phyloP scores from a whole-genome alignment of 208 protist species.

The Acanthamoeba quina region DNA sequence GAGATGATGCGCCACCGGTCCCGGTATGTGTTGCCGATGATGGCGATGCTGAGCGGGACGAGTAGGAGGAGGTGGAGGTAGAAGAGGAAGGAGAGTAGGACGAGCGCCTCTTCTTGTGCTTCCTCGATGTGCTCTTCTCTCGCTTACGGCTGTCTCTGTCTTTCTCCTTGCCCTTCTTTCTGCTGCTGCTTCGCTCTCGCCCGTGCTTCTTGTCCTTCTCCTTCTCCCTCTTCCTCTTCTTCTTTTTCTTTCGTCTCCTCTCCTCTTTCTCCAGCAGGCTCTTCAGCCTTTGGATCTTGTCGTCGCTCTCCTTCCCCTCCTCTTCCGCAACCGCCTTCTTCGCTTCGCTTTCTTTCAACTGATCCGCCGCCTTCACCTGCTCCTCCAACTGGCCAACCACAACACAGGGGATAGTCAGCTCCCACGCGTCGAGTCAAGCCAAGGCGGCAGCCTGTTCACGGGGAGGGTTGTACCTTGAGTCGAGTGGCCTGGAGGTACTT shows the following conservation, averaged over 20 bases:
- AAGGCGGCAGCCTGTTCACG: not conserved
- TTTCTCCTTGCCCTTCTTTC: slow-evolving; percentile 64
- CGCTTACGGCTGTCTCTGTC: not conserved
- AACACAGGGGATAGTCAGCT: not conserved
- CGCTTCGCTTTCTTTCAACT: slow-evolving; percentile 5
- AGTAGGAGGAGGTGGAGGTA: not conserved
- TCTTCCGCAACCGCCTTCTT: slow-evolving; percentile 42
- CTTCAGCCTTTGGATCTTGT: slow-evolving; percentile 52
- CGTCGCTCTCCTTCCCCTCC: slow-evolving; percentile 26
- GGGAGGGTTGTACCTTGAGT: not conserved
- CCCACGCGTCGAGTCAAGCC: not conserved
- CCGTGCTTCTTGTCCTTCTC: slow-evolving; percentile 42
- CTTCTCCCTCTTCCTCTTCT: slow-evolving; percentile 67
- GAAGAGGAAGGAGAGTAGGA: not conserved
- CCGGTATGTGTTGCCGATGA: not conserved
- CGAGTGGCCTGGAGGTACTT: slow-evolving; percentile 58
- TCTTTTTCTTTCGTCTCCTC: slow-evolving; percentile 64
- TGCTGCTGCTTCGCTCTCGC: not conserved
- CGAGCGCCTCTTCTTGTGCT: not conserved
- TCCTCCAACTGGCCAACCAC: not conserved
- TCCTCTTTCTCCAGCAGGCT: slow-evolving; percentile 36
- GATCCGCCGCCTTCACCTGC: not conserved
- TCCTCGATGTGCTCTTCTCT: not conserved
- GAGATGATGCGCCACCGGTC: not conserved
- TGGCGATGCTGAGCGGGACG: not conserved